Base-by-base conservation (phyloP, 768 basidiomycete species). In the Boletus subparvulus region DNA sequence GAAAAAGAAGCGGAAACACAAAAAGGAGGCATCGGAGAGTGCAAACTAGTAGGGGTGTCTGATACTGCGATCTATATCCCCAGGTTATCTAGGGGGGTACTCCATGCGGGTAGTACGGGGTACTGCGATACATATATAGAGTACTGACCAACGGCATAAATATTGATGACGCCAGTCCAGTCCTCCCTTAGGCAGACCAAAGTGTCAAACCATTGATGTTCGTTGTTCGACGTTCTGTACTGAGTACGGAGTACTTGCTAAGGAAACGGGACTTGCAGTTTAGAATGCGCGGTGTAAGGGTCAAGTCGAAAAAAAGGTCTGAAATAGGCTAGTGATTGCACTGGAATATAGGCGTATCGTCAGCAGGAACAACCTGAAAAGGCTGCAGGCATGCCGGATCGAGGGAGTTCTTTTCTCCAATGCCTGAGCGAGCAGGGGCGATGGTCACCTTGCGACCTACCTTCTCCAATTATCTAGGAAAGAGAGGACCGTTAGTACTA, bases 1-100 rank as follows among this genome's bases (percentile, higher is more conserved):
- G 61, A 67, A 73, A 60, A 70, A 71, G 62, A 73, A 71, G 50
- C 62, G 70, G 41, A 69, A 73, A 46, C 53, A 50, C 10, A 61
- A 57, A 48, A 52, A 59, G 37, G 59, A 56, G 17, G 33, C 12
- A 21, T 32, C 43, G 12, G 47, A 58, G 14, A 39, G 28, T 21
- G 43, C 43, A 1, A 52, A 47, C 26, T 50, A 36, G 40, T 63
- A 63, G 44, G 21, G 24, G 16, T 39, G 40, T 14, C n/a, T 39
- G 21, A 45, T 14, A 11, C 6, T 17, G 16, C 16, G 50, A 33
- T 47, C 16, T 49, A 10, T 32, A 39, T 61, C 60, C 52, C 37
- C 36, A 41, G 17, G 5, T 11, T 36, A 30, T 43, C 32, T 36
- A 54, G 33, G 4, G 26, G 14, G 10, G 6, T 36, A 19, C 16